phyloP scores from a whole-genome alignment of 768 basidiomycete species.

The Roridomyces roridus region DNA sequence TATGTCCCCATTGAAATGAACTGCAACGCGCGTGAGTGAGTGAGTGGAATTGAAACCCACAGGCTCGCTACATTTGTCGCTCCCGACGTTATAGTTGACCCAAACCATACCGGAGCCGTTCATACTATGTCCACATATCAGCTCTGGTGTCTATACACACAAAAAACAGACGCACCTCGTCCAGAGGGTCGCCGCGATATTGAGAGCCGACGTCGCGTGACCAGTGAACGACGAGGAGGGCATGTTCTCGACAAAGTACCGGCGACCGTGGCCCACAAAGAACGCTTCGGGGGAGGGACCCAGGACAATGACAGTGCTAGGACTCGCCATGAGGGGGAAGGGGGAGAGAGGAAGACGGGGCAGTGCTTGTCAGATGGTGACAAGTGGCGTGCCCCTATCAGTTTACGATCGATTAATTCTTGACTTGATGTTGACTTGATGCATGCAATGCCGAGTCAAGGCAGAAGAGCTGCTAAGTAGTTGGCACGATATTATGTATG shows the following conservation, averaged over 20 bases:
- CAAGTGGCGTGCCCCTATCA: no score
- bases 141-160: no score
- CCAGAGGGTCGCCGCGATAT: slow-evolving; percentile 6
- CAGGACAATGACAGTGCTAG: slow-evolving; percentile 7
- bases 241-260: slow-evolving; percentile 10
- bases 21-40: not conserved
- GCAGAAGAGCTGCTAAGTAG: no score
- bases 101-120: not conserved
- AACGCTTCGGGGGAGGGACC: slow-evolving; percentile 6
- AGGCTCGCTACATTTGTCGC: not conserved
- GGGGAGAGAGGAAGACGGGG: no score
- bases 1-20: slow-evolving; percentile 8
- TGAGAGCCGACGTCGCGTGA: slow-evolving; percentile 1
- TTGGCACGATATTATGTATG: no score
- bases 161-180: slow-evolving; percentile 5
- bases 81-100: not conserved
- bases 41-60: not conserved
- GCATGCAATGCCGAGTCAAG: no score
- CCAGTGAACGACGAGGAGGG: slow-evolving; percentile 1
- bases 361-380: no score
- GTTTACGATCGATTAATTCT: no score
- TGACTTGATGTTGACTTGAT: no score
- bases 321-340: not conserved
- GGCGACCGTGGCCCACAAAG: slow-evolving; percentile 11
- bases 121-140: no score